Evolutionary conservation across 495 filamentous ascomycete genomes (phyloP), one percentile per base, ranked within the genome.

Genomic region (Oleoguttula mirabilis): DNA sequence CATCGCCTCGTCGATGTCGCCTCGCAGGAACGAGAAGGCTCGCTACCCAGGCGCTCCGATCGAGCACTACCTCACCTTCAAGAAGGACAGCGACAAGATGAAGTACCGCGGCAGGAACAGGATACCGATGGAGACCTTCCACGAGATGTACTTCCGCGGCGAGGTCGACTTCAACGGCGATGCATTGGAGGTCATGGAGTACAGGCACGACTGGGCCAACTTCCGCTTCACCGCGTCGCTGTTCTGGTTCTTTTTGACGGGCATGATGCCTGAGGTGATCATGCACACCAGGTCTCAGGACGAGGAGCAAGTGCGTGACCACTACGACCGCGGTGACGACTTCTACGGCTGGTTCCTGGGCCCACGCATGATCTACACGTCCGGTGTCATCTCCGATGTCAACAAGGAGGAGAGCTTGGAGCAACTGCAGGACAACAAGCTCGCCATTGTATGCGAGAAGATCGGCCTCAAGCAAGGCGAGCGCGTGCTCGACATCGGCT

Each of bases 261-360:
- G 73, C 57, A 76, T 88, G 61, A 69, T 83, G 38, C 75, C 76
- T 30, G 82, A 88, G 55, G 68, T 85, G 19, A 67, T 88, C 56
- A 77, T 86, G 69, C 84, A 90, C 65, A 78, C 79, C 30, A 71
- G 79, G 17, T 77, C 76, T 23, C 82, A 88, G 57, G 84, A 88
- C 56, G 82, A 88, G 66, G 82, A 88, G 61, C 84, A 92, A 66
- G 80, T 88, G 31, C 82, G 84, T 46, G 79, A 80, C 49, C 81
- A 87, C 63, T 88, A 92, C 61, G 84, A 88, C 67, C 75, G 81
- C 53, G 84, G 84, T 52, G 80, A 90, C 61, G 84, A 92, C 63
- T 83, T 84, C 63, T 92, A 92, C 66, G 75, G 69, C 60, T 92
- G 82, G 81, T 88, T 88, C 67, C 72, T 92, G 33, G 84, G 84